These are phyloP conservation scores for Russula foetens DNA, from an alignment of 768 basidiomycete genomes.

Conservation along the genomic window DNA sequence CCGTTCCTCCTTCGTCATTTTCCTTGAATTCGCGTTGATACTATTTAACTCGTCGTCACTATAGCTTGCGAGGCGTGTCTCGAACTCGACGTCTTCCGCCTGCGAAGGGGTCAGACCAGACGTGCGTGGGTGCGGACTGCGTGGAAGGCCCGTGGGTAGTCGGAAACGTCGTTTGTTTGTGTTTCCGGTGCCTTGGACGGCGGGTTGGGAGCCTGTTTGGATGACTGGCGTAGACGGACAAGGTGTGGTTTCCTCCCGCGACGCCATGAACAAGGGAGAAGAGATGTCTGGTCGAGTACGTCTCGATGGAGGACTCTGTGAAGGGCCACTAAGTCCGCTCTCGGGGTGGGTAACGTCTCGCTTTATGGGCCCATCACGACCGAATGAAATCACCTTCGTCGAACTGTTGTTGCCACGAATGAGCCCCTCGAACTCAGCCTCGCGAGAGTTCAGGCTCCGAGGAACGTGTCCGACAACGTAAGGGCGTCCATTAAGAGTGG, in stretches of 20 bases:
- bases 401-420: constrained; percentile 44
- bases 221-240: constrained; percentile 25
- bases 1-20: constrained; percentile 33
- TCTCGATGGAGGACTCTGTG: too few species aligned
- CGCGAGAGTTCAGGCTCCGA: constrained; percentile 44
- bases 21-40: background rate
- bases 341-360: too few species aligned
- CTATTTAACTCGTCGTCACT: constrained; percentile 34
- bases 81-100: too few species aligned
- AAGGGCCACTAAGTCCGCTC: too few species aligned
- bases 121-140: constrained; percentile 43
- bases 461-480: constrained; percentile 52
- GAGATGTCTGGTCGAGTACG: constrained; percentile 4
- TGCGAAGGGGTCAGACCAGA: constrained; percentile 55
- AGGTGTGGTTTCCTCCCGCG: background rate
- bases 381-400: constrained; percentile 34
- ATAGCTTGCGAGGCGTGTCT: too few species aligned
- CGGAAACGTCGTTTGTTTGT: constrained; percentile 48
- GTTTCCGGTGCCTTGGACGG: too few species aligned
- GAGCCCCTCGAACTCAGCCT: constrained; percentile 78
- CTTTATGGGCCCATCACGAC: constrained; percentile 20
- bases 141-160: constrained; percentile 42
- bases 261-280: background rate
- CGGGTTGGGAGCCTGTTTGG: constrained; percentile 24
- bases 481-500: constrained; percentile 74